Conservation (phyloP, 1,139 yeast genomes). For the Hyphopichia buzzinii region DNA sequence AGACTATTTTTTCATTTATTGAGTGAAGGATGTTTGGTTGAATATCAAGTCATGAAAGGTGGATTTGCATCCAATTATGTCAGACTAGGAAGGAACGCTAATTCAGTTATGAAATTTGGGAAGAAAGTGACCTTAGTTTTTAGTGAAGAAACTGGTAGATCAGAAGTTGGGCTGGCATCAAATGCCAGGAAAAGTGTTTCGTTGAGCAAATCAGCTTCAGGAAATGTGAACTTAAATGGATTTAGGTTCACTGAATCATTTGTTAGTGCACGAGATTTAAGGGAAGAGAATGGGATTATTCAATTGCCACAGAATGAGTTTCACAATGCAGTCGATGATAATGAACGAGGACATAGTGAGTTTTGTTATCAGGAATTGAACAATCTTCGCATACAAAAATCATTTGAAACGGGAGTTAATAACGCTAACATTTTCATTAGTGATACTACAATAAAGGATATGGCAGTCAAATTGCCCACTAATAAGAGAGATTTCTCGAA, state of each 20-base stretch:
- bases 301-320: slow-evolving; percentile 9
- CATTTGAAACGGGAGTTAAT: slow-evolving; percentile 40
- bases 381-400: slow-evolving; percentile 42
- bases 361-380: slow-evolving; percentile 42
- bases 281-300: slow-evolving; percentile 16
- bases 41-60: slow-evolving; percentile 66
- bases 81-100: slow-evolving; percentile 54
- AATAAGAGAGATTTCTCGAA: slow-evolving; percentile 49
- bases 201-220: slow-evolving; percentile 3
- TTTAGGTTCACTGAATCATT: slow-evolving; percentile 17
- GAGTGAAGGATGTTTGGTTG: slow-evolving; percentile 65
- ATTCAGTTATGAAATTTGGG: slow-evolving; percentile 41
- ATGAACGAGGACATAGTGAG: slow-evolving; percentile 30
- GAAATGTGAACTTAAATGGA: background rate
- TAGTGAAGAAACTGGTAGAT: slow-evolving; percentile 12
- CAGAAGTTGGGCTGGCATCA: slow-evolving; percentile 1
- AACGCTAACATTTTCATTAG: slow-evolving; percentile 43
- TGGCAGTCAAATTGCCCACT: slow-evolving; percentile 56
- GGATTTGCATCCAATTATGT: slow-evolving; percentile 83
- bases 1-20: slow-evolving; percentile 77
- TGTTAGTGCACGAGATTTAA: slow-evolving; percentile 24
- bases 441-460: slow-evolving; percentile 50
- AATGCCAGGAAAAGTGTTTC: background rate
- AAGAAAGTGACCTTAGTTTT: slow-evolving; percentile 41
- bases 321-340: slow-evolving; percentile 10